Conservation (phyloP, 1,139 yeast species). For the Debaryomyces coudertii region DNA sequence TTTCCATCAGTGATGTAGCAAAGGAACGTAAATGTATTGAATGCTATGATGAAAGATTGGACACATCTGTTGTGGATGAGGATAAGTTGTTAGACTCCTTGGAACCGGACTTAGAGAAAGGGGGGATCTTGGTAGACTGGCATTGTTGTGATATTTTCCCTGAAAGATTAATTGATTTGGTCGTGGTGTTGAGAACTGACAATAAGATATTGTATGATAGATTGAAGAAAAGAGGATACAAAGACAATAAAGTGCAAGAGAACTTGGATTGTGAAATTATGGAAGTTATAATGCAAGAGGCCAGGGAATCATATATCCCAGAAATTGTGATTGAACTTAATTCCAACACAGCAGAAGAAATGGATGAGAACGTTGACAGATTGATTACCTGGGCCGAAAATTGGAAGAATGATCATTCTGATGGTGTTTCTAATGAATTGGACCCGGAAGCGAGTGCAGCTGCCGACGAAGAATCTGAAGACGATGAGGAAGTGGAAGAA, state of each 20-base stretch:
- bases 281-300: conserved; percentile 90
- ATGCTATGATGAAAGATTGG: conserved; percentile 83
- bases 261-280: conserved; percentile 95
- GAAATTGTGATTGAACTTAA: conserved; percentile 80
- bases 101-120: conserved; percentile 76
- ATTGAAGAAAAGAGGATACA: conserved; percentile 71
- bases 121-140: conserved; percentile 94
- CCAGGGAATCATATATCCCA: conserved; percentile 75
- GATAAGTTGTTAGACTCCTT: conserved; percentile 81
- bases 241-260: conserved; percentile 81
- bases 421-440: conserved; percentile 44
- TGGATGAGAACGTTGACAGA: conserved; percentile 80
- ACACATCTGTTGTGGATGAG: conserved; percentile 89
- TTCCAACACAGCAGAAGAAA: conserved; percentile 72
- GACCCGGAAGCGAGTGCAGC: conserved; percentile 25
- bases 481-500: conserved; percentile 13
- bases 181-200: conserved; percentile 82
- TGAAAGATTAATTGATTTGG: conserved; percentile 87
- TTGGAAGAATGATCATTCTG: conserved; percentile 61
- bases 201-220: conserved; percentile 75
- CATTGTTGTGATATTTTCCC: conserved; percentile 97
- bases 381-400: conserved; percentile 70
- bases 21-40: conserved; percentile 75
- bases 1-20: conserved; percentile 81
- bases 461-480: conserved; percentile 18